Conservation (phyloP, 129 eudicot genomes). For the Flaveria sonorensis region DNA sequence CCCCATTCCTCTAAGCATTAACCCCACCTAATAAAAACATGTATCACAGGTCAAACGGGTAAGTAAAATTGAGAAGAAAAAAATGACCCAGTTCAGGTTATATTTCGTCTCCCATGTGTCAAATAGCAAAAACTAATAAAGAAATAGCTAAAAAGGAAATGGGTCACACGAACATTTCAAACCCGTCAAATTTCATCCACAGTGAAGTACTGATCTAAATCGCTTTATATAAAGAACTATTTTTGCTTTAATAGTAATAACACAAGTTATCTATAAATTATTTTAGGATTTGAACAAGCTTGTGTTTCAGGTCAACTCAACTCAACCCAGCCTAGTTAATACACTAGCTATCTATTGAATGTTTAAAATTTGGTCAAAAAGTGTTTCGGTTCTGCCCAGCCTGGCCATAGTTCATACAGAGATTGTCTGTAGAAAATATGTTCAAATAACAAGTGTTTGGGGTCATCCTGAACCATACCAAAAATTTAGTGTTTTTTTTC, state of each 20-base stretch:
- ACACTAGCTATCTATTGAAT: not conserved
- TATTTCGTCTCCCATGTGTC: not conserved
- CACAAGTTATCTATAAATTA: not conserved
- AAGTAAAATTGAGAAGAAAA: not conserved
- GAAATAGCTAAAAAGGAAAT: not conserved
- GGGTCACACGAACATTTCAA: not conserved
- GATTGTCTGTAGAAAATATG: not conserved
- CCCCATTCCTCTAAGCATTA: constrained; percentile 99
- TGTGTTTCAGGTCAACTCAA: not conserved
- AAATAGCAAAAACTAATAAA: not conserved
- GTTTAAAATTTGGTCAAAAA: not conserved
- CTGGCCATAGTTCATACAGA: not conserved
- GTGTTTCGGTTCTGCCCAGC: not conserved
- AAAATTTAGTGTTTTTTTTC: not conserved
- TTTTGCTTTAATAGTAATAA: not conserved
- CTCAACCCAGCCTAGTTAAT: not conserved
- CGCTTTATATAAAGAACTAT: not conserved
- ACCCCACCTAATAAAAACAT: constrained; percentile 64
- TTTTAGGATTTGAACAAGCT: not conserved
- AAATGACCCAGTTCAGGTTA: not conserved
- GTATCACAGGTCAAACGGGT: not conserved
- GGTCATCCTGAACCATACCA: not conserved
- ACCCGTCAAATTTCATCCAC: not conserved
- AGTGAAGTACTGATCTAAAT: not conserved
- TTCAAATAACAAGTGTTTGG: not conserved